Base-by-base conservation (phyloP, 208 protist genomes). In the Leishmania tropica region DNA sequence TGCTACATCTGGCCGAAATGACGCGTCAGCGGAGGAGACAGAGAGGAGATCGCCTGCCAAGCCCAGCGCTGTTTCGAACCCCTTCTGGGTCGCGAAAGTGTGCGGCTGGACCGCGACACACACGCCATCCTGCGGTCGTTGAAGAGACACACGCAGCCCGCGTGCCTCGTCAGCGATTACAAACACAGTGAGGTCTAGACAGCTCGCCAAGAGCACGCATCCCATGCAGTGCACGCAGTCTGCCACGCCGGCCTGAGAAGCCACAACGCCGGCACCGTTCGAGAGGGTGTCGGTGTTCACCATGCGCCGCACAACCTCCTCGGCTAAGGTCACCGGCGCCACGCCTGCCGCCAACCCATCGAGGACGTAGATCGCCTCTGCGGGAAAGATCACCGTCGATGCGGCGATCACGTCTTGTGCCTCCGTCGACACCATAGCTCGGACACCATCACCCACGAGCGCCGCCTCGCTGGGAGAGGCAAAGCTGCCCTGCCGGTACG, bases 31-130 rank as follows among this genome's bases (percentile, higher is more conserved):
- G 13, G 89, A 81, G 35, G 82, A 65, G 17, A 91, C 83, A 79
- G 85, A 91, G 28, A 97, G 87, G 13, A 97, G 64, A 75, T 97
- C 94, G 3, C 86, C 85, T 17, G 94, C 90, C 62, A 96, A 74
- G 70, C 84, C 83, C 21, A 97, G 85, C 5, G 90, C 90, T 8
- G 60, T 81, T 31, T 96, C 89, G 75, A 95, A 95, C 53, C 92
- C 87, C 21, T 71, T 77, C 56, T 86, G 77, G 37, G 54, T 78
- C 3, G 35, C 37, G 58, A 94, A 93, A 0, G 73, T 17, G 56
- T 88, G 75, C 42, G 89, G 84, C 35, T 81, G 83, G 0, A 95
- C 87, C 78, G 83, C 74, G 19, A 92, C 81, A 42, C 83, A 80
- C 13, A 70, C 71, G 21, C 24, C 54, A 24, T 45, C 42, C 42